Conservation (phyloP, 2,329 filamentous ascomycete species). For the Bretziella fagacearum region DNA sequence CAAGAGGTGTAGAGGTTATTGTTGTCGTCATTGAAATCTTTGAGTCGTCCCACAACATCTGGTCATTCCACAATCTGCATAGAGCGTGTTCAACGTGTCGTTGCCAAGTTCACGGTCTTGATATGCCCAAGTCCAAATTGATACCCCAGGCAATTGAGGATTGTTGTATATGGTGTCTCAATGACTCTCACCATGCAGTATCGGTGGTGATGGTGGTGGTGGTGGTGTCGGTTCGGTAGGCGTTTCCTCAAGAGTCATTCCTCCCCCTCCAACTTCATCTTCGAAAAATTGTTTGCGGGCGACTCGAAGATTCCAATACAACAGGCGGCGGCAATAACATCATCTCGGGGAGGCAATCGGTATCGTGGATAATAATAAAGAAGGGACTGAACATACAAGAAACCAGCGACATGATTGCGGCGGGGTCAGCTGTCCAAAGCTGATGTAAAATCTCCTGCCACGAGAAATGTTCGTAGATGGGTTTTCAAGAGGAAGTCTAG, state of each 20-base stretch:
- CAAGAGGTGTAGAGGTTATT: neutral
- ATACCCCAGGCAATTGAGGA: too few species aligned
- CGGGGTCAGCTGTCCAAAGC: conserved; percentile 20
- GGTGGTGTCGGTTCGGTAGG: too few species aligned
- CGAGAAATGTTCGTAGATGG: conserved; percentile 15
- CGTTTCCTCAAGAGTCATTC: too few species aligned
- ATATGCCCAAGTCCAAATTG: too few species aligned
- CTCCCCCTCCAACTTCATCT: neutral
- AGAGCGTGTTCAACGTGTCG: too few species aligned
- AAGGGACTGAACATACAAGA: conserved; percentile 13
- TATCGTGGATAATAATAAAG: conserved; percentile 3
- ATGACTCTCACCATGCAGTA: too few species aligned
- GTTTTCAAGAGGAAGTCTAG: conserved; percentile 13
- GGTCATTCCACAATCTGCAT: neutral
- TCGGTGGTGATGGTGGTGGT: too few species aligned
- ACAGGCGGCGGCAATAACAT: neutral
- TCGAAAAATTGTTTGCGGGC: conserved; percentile 3
- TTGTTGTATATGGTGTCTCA: too few species aligned
- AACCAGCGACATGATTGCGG: conserved; percentile 20
- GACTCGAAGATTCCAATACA: neutral
- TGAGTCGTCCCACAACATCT: neutral
- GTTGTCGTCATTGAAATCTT: neutral
- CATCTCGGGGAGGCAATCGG: neutral
- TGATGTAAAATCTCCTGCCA: conserved; percentile 16
- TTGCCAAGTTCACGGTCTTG: too few species aligned